A percentile compares a stretch with the other conserved stretches of the same genome.
Evolutionary conservation across 2,329 filamentous ascomycete genomes (phyloP).

Genomic region (Cladobotryum protrusum): DNA sequence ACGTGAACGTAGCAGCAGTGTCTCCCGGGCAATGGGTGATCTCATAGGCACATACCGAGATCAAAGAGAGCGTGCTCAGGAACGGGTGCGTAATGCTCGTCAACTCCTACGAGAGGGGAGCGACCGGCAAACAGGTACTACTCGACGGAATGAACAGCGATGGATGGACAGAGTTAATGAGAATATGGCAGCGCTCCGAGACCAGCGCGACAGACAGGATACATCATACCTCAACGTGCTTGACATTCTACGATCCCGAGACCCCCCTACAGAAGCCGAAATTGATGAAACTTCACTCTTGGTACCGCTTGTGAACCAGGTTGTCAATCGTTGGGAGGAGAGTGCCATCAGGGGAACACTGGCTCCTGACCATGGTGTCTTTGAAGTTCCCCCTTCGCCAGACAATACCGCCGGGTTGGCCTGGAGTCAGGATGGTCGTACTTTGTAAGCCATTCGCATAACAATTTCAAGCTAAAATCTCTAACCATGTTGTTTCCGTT

Average conservation of each 20-base stretch:
- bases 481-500: constrained; percentile 13
- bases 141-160: constrained; percentile 24
- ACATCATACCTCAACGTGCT: constrained; percentile 31
- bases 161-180: constrained; percentile 31
- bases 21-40: constrained; percentile 34
- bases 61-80: constrained; percentile 28
- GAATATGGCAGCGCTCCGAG: constrained; percentile 30
- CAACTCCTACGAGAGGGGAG: constrained; percentile 24
- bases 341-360: constrained; percentile 28
- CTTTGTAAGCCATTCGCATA: constrained; percentile 43
- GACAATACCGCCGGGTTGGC: constrained; percentile 56
- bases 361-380: constrained; percentile 32
- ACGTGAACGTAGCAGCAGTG: constrained; percentile 30
- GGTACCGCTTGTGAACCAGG: constrained; percentile 32
- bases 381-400: constrained; percentile 40
- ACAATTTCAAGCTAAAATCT: background rate
- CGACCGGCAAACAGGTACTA: constrained; percentile 5
- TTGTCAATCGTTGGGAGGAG: constrained; percentile 33
- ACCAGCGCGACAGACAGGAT: constrained; percentile 31
- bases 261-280: constrained; percentile 25
- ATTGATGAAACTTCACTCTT: constrained; percentile 31
- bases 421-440: constrained; percentile 56
- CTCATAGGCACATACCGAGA: constrained; percentile 33
- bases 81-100: constrained; percentile 29
- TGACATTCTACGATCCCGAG: constrained; percentile 32